Evolutionary conservation across 176 grass and related monocot genomes (phyloP), one percentile per base, ranked within the genome.

Genomic region (Puya raimondii): DNA sequence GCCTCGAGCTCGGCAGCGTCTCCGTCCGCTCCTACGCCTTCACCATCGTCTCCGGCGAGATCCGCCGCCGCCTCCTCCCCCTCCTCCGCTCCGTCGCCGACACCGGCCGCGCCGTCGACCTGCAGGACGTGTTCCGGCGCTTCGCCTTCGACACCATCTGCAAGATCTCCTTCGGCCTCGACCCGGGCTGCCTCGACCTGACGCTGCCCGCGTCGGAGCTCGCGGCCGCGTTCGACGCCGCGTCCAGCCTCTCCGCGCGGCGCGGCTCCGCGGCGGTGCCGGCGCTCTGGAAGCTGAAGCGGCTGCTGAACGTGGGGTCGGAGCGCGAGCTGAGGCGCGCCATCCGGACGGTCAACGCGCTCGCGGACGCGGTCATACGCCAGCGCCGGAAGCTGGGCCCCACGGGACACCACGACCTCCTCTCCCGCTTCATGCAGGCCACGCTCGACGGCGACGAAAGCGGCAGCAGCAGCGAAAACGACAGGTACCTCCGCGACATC

Each of bases 61-160:
- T 96, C 15, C 17, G 29, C 26, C 7, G 51, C 2, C 57, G 85
- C n/a, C 68, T 96, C 59, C 10, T 96, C 26, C 91, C 87, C 0
- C 11, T 88, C 4, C 79, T 96, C 16, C 26, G 72, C 23, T 76
- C 54, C 25, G 61, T 78, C 48, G 74, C 91, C 8, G 71, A 78
- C n/a, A 10, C 26, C 0, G 66, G 29, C 64, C 13, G 4, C 0
- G 72, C 76, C 11, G 2, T 96, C 15, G 91, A 96, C 67, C 78
- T 96, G 53, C 91, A 96, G 80, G 91, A 96, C 51, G 73, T 91
- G 64, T 96, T 96, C 71, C 84, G 84, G 3, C 74, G 84, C 0
- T 91, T 96, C 78, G 70, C 87, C 9, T 96, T 96, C 70, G 87
- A 96, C 67, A 85, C 84, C 65, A 91, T 96, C 79, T 91, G 91